phyloP scores from a whole-genome alignment of 805 yeast species.

The Saccharomycopsis oosterbeekiorum region DNA sequence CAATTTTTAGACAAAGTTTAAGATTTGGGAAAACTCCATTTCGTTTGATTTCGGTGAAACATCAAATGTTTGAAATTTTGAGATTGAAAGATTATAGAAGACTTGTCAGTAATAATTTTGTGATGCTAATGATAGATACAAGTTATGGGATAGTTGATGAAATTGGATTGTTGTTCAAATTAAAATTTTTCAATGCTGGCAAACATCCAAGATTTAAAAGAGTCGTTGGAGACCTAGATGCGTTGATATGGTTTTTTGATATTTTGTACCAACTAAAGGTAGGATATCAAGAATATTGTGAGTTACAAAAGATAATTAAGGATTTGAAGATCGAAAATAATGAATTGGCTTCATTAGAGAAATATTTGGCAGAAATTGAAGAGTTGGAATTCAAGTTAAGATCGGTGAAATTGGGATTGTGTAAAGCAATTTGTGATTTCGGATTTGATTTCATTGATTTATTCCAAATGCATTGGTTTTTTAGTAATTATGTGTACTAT shows the following conservation, averaged over 20 bases:
- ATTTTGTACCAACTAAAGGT: conserved; percentile 14
- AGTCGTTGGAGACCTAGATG: conserved; percentile 9
- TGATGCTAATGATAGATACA: conserved; percentile 10
- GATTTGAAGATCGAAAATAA: not conserved
- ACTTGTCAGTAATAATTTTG: conserved; percentile 7
- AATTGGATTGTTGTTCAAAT: conserved; percentile 15
- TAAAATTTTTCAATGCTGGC: conserved; percentile 3
- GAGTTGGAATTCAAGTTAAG: not conserved
- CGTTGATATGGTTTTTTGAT: conserved; percentile 16
- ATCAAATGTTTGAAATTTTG: not conserved
- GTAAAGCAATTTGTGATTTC: conserved; percentile 13
- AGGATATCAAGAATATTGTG: not conserved
- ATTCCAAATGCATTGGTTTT: conserved; percentile 4
- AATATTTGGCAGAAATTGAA: conserved; percentile 3
- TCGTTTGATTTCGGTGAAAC: not conserved
- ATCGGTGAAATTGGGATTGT: conserved; percentile 1
- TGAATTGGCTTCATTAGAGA: conserved; percentile 1
- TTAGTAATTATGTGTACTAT: conserved; percentile 10
- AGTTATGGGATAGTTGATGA: conserved; percentile 19
- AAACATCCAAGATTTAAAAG: conserved; percentile 6
- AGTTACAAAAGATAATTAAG: not conserved
- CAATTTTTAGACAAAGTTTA: conserved; percentile 16
- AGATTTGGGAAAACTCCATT: conserved; percentile 19
- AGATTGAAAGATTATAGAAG: not conserved
- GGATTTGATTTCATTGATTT: conserved; percentile 18